Evolutionary conservation across 192 early-diverging fungal genomes (phyloP), one percentile per base, ranked within the genome.

Genomic region (Coemansia sp.): DNA sequence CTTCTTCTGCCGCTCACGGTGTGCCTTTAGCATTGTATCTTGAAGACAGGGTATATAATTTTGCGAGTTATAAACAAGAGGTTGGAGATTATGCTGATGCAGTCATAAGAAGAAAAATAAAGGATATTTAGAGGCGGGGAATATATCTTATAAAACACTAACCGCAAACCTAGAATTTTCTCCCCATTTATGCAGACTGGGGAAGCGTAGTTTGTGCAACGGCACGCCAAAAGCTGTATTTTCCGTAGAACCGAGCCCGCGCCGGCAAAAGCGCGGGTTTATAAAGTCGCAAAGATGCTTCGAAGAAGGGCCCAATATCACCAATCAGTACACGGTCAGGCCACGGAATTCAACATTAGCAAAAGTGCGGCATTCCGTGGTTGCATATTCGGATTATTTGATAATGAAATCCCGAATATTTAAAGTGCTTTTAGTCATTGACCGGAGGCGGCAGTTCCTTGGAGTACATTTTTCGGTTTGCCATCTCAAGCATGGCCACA

Each of bases 401-500:
- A 27, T 27, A 27, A 32, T 32, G 0, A 32, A 32, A 32, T 32
- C 5, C 29, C 4, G 29, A 32, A 32, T 32, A 43, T 11, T 55
- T 32, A 6, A n/a, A 14, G 6, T 55, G 19, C 10, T 32, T 12
- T 23, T 12, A 24, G 29, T 61, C 23, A 17, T 35, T 32, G n/a
- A 17, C 12, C 15, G 45, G 25, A 22, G 35, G 32, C 22, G 60
- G 60, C 17, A 62, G 14, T 17, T 52, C 51, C 47, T 55, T 61
- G 10, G 86, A 87, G 63, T 92, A 88, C 84, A 90, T 86, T 49
- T 87, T 85, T 39, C 85, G 82, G 52, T 81, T 80, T 17, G 88
- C 86, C 87, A 92, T 86, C 69, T 92, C 89, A 21, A 92, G 71
- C 55, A 92, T 65, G 2, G 85, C 88, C 23, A 86, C 86, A 7